Evolutionary conservation across 106 monocot genomes (phyloP), one percentile per base, ranked within the genome.

Genomic region (Vanilla planifolia): DNA sequence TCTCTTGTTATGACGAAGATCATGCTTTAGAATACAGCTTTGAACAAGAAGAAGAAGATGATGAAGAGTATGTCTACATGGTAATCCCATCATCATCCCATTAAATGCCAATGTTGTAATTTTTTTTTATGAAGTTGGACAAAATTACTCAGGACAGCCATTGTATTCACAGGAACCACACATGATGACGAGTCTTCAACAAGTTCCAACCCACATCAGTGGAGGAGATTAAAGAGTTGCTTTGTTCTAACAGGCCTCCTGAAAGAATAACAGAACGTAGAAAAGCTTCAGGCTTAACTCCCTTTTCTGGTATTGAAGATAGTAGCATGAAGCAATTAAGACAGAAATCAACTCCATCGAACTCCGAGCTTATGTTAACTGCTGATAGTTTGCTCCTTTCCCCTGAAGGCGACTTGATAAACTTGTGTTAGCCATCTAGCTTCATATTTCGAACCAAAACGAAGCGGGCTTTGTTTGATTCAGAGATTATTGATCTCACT

Each of bases 401-500:
- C 17, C 64, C 73, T 3, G 67, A 73, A 42, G 66, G 21, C 21
- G 43, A 73, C 64, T 75, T 90, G 11, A 80, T 89, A 71, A 48
- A 84, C 53, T 64, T 95, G 20, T 66, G 59, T 10, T 84, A 86
- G 21, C 95, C 95, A 52, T 45, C 62, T 27, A 85, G 67, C 51
- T 63, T 55, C 61, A 37, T 47, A n/a, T 23, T 21, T 53, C 29
- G 53, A 53, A 29, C 29, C 10, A 53, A 53, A 26, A 74, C 43
- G 32, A 83, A 63, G 60, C 60, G 50, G 22, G 22, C 47, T 48
- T 51, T 29, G 20, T 58, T 61, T 19, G 29, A 23, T 37, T 37
- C 52, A 3, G 65, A 72, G 14, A 51, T 86, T 4, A 75, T 95
- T 39, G 90, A 95, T 72, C 62, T 95, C 23, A 95, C 89, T 3